A percentile compares a stretch with the other conserved stretches of the same genome.
These are phyloP conservation scores for Oryza glumipatula DNA, from an alignment of 176 grass and related monocot genomes.

Conservation along the genomic window DNA sequence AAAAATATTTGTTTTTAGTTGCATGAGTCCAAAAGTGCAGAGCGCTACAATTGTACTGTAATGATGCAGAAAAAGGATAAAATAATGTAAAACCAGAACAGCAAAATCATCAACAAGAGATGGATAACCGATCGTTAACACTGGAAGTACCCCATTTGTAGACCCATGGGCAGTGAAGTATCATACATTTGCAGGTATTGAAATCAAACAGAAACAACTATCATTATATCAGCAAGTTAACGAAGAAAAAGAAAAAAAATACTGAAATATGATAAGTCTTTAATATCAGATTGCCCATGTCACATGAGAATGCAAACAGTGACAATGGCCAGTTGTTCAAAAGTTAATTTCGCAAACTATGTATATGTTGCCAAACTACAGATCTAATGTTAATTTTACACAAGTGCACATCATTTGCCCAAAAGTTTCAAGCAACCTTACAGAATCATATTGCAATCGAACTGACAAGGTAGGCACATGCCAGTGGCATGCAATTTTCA, in stretches of 20 bases:
- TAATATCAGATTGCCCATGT: slow-evolving; percentile 16
- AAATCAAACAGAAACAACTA: slow-evolving; percentile 27
- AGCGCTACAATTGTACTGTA: slow-evolving; percentile 10
- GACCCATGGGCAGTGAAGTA: neutral
- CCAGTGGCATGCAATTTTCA: no score
- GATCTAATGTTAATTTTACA: neutral
- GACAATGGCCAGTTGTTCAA: slow-evolving; percentile 1
- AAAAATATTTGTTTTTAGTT: slow-evolving; percentile 36
- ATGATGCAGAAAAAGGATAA: slow-evolving; percentile 9
- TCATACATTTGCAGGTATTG: slow-evolving; percentile 3
- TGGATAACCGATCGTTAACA: neutral
- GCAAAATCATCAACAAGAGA: neutral
- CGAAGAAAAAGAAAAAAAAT: no score
- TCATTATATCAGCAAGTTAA: neutral
- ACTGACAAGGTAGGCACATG: no score
- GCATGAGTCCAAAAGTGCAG: neutral
- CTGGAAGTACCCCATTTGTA: neutral
- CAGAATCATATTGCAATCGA: no score
- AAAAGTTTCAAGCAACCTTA: no score
- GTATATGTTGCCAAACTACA: neutral
- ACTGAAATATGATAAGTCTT: neutral
- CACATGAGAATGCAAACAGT: neutral
- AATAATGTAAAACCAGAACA: slow-evolving; percentile 18
- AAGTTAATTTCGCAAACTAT: neutral
- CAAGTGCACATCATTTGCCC: neutral